Evolutionary conservation across 2,329 filamentous ascomycete species (phyloP).

Genomic region (Domatiomyces catenatus): DNA sequence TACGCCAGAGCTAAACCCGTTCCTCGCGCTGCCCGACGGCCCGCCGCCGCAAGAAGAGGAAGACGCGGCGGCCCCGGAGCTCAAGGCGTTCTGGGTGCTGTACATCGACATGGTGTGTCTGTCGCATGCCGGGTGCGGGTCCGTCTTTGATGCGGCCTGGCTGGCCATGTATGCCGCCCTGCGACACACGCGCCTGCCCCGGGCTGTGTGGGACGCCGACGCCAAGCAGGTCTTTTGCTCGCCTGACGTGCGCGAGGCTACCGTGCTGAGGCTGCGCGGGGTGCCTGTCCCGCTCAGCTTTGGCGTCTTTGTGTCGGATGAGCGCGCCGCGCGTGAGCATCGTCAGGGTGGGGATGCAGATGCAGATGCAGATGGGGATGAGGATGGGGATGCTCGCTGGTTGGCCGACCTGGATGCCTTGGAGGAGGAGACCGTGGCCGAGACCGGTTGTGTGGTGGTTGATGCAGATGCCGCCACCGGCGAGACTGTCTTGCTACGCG

Average conservation of each 20-base stretch:
- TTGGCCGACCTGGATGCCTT: constrained; percentile 77
- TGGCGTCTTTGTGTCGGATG: constrained; percentile 55
- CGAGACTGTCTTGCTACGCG: constrained; percentile 42
- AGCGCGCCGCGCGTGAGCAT: constrained; percentile 33
- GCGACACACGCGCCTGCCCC: constrained; percentile 58
- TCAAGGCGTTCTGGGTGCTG: constrained; percentile 85
- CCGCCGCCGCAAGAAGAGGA: constrained; percentile 16
- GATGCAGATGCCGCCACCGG: constrained; percentile 40
- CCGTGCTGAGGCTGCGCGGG: constrained; percentile 44
- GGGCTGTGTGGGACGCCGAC: constrained; percentile 71
- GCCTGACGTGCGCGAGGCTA: constrained; percentile 39
- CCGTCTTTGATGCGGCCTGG: constrained; percentile 79
- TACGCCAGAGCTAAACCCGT: constrained; percentile 22
- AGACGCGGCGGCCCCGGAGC: constrained; percentile 22
- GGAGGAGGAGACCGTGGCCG: constrained; percentile 72
- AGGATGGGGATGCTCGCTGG: constrained; percentile 48
- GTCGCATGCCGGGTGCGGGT: constrained; percentile 56
- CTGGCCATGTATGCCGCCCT: constrained; percentile 67
- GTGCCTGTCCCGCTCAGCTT: constrained; percentile 65
- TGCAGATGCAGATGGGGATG: constrained; percentile 28
- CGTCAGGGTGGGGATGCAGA: too few relatives aligned
- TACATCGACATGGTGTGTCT: constrained; percentile 94
- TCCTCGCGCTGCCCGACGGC: too few relatives aligned
- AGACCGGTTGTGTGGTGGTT: constrained; percentile 72
- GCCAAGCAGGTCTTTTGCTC: constrained; percentile 65